Conservation (phyloP, 306 rosid species). For the Ziziphus jujuba region DNA sequence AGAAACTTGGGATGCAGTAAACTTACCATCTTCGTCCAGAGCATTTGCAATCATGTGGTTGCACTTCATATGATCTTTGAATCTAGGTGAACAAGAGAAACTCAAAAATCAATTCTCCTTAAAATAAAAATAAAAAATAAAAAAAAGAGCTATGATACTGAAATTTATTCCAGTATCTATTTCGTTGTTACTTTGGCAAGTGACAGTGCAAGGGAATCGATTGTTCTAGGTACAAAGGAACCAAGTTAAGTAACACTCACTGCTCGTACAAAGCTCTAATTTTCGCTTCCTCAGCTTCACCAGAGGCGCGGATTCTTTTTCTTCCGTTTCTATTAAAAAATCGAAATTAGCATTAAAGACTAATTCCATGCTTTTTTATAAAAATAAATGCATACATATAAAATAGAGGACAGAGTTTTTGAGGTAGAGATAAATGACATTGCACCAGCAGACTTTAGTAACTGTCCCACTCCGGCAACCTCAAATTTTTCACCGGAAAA, state of each 20-base stretch:
- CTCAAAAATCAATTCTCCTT: background rate
- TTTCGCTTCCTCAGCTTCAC: slow-evolving; percentile 69
- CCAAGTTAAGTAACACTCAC: slow-evolving; percentile 57
- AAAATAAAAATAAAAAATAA: too few species aligned
- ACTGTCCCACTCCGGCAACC: too few species aligned
- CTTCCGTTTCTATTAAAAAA: slow-evolving; percentile 49
- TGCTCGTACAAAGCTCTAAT: slow-evolving; percentile 73
- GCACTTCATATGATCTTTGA: slow-evolving; percentile 80
- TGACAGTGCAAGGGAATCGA: slow-evolving; percentile 21
- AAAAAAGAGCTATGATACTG: background rate
- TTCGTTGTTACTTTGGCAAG: background rate
- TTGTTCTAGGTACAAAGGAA: slow-evolving; percentile 10
- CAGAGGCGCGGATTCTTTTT: slow-evolving; percentile 65
- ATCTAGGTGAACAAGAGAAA: slow-evolving; percentile 34
- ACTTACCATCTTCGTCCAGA: slow-evolving; percentile 58
- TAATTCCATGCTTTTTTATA: slow-evolving; percentile 2
- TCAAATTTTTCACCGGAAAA: too few species aligned
- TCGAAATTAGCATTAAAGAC: background rate
- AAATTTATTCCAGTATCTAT: background rate
- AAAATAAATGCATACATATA: slow-evolving; percentile 5
- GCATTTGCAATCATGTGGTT: slow-evolving; percentile 86
- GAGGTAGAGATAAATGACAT: too few species aligned
- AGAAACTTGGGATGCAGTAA: slow-evolving; percentile 72
- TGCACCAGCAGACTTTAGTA: too few species aligned
- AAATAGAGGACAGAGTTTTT: too few species aligned